Percentiles rank a stretch among this genome's conserved stretches.
Evolutionary conservation across 768 basidiomycete species (phyloP).

Genomic region (Lentinula detonsa): DNA sequence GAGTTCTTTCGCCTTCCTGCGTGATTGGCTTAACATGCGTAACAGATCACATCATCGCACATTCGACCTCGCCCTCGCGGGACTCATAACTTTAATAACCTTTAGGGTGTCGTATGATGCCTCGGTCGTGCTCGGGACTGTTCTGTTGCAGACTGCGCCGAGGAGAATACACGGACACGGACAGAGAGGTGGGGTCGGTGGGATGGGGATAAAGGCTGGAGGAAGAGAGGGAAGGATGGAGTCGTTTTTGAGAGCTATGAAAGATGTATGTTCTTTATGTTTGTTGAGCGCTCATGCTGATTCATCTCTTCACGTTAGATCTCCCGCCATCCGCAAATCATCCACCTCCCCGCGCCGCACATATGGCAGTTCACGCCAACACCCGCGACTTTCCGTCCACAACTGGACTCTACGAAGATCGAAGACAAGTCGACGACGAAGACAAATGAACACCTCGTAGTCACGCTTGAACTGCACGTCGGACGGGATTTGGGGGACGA

Average conservation of each 20-base stretch:
- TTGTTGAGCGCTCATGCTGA: no score
- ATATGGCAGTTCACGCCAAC: slow-evolving; percentile 79
- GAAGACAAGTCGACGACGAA: not conserved
- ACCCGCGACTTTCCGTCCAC: slow-evolving; percentile 14
- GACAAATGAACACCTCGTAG: slow-evolving; percentile 41
- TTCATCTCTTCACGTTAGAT: slow-evolving; percentile 35
- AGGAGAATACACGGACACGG: slow-evolving; percentile 45
- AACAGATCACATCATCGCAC: slow-evolving; percentile 51
- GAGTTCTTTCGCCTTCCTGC: slow-evolving; percentile 19
- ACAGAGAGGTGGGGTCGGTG: slow-evolving; percentile 18
- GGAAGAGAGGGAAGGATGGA: slow-evolving; percentile 54
- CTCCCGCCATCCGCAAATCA: slow-evolving; percentile 77
- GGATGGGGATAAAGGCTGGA: slow-evolving; percentile 46
- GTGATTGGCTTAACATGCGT: not conserved
- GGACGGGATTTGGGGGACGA: slow-evolving; percentile 57
- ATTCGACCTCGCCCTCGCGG: slow-evolving; percentile 84
- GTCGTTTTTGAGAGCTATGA: slow-evolving; percentile 71
- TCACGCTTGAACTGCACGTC: slow-evolving; percentile 80
- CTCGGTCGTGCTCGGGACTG: slow-evolving; percentile 75
- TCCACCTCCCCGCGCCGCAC: slow-evolving; percentile 80
- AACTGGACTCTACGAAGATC: not conserved
- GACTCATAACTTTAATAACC: slow-evolving; percentile 69
- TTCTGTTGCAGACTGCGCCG: slow-evolving; percentile 88
- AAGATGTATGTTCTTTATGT: slow-evolving; percentile 51
- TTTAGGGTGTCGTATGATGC: slow-evolving; percentile 83